phyloP scores from a whole-genome alignment of 2,329 filamentous ascomycete genomes.

The Claviceps lovelessii region DNA sequence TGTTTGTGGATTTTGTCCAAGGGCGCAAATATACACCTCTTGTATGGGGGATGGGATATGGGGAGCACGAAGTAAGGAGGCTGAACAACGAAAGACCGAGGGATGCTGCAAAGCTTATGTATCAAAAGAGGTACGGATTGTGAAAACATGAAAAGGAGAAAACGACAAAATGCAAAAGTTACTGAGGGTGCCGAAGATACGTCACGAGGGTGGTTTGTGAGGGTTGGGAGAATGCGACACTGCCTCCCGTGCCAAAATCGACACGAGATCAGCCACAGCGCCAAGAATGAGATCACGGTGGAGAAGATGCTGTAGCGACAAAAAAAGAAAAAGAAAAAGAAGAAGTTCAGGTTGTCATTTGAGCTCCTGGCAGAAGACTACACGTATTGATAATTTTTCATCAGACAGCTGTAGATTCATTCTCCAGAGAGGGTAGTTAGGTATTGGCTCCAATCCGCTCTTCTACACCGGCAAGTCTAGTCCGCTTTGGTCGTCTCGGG shows the following conservation, averaged over 20 bases:
- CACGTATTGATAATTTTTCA: not conserved
- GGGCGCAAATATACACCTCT: not conserved
- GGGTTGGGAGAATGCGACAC: conserved; percentile 2
- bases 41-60: too few species aligned
- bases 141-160: not conserved
- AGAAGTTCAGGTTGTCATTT: not conserved
- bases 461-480: not conserved
- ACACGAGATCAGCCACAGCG: conserved; percentile 1
- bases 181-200: not conserved
- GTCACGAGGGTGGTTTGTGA: not conserved
- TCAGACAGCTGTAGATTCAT: not conserved
- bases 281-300: not conserved
- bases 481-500: not conserved
- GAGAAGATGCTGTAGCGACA: not conserved
- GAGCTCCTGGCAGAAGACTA: not conserved
- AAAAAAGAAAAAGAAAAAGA: not conserved
- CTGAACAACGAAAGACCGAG: not conserved
- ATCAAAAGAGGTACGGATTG: not conserved
- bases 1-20: conserved; percentile 2
- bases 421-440: not conserved
- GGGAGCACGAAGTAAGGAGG: not conserved
- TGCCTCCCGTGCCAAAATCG: not conserved
- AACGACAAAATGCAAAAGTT: not conserved
- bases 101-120: not conserved
- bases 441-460: not conserved